Evolutionary conservation across 148 eudicot species (phyloP), one percentile per base, ranked within the genome.

Genomic region (Persicaria tinctoria): DNA sequence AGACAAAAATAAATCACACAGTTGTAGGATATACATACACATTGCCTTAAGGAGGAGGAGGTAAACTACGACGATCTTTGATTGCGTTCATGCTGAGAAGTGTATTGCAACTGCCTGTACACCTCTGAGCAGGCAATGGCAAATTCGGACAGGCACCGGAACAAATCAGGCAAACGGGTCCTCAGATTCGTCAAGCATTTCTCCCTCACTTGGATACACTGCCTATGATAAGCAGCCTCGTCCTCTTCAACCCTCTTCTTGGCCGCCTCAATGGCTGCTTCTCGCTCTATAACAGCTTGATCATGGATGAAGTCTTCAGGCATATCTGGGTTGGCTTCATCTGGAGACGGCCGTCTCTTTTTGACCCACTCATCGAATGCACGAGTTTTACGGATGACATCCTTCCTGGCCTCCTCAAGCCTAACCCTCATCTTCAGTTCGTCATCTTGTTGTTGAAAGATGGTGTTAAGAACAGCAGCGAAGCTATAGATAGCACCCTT

Each of bases 131-230:
- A 88, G 76, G 89, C 90, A 9, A 56, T 57, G 5, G 93, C 83
- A 74, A 92, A 90, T 8, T 86, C 89, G 0, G 84, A 74, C 79
- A 95, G 73, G 9, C 90, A 85, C 53, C 81, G 79, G 72, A 95
- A 95, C 77, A 95, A 81, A 80, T 89, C 97, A 0, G 97, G 97
- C 81, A 95, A 76, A 12, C 90, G 84, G 51, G 83, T 76, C 79
- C 84, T 95, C 41, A 95, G 82, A 79, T 83, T 89, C 4, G 84
- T 68, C 76, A 90, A 78, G 11, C 96, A 82, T 81, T 95, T 92
- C 55, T 95, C 90, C 79, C 98, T 85, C 20, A 92, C 97, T 16
- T 90, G 98, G 68, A 82, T 32, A 57, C 92, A 89, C 51, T 78
- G 86, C 80, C 72, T 84, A 76, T 83, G 77, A 72, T 89, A 95